A percentile compares a stretch with the other conserved stretches of the same genome.
phyloP scores from a whole-genome alignment of 1,139 yeast genomes.

The Hemisphaericaspora xylofermentans region DNA sequence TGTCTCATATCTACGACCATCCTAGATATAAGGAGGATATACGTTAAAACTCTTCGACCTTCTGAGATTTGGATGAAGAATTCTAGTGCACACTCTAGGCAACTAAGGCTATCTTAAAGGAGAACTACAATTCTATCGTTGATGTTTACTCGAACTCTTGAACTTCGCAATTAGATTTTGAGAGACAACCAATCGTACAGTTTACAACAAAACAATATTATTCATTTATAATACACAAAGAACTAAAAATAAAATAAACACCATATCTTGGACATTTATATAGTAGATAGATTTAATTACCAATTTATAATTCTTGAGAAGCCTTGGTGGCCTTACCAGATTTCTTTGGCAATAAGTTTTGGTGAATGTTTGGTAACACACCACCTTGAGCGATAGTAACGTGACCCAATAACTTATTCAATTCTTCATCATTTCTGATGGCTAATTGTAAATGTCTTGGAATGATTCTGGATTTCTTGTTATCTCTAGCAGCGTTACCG shows the following conservation, averaged over 20 bases:
- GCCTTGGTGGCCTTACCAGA: slow-evolving; percentile 70
- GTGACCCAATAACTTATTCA: slow-evolving; percentile 70
- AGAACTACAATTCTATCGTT: too few relatives aligned
- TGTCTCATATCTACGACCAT: too few relatives aligned
- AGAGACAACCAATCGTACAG: too few relatives aligned
- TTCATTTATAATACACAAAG: slow-evolving; percentile 16
- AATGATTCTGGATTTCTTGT: slow-evolving; percentile 96
- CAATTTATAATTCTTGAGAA: slow-evolving; percentile 75
- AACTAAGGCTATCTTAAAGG: too few relatives aligned
- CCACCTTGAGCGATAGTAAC: slow-evolving; percentile 94
- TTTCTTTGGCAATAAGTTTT: slow-evolving; percentile 93
- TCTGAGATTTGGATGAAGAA: too few relatives aligned
- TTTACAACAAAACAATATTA: slow-evolving; percentile 4
- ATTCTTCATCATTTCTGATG: slow-evolving; percentile 97
- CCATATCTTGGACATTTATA: slow-evolving; percentile 3
- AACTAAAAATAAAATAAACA: slow-evolving; percentile 12
- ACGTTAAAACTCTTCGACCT: too few relatives aligned
- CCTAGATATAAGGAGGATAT: too few relatives aligned
- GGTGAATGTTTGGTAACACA: slow-evolving; percentile 95
- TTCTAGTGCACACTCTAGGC: too few relatives aligned
- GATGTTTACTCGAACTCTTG: too few relatives aligned
- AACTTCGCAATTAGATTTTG: too few relatives aligned
- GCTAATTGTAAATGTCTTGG: slow-evolving; percentile 99
- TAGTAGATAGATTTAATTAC: not conserved
- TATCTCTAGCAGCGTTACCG: slow-evolving; percentile 98